Evolutionary conservation across 2,329 filamentous ascomycete genomes (phyloP).

Genomic region (Kalaharituber pfeilii): DNA sequence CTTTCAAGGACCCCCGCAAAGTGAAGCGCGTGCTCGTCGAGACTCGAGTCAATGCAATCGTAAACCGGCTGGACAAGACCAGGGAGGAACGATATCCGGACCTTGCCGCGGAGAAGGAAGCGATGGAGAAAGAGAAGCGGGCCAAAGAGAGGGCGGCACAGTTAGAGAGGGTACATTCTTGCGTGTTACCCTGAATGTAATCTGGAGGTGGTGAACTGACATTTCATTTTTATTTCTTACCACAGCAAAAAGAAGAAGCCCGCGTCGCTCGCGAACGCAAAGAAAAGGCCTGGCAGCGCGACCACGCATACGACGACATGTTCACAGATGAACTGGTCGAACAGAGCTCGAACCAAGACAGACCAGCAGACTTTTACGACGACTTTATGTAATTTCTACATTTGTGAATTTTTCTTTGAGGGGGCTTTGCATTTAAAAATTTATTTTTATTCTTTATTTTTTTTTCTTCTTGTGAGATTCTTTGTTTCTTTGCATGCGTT

Average conservation of each 20-base stretch:
- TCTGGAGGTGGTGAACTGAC: conserved; percentile 23
- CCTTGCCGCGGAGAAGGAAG: conserved; percentile 64
- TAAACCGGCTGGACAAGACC: conserved; percentile 98
- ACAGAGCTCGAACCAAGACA: conserved; percentile 67
- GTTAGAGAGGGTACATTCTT: conserved; percentile 42
- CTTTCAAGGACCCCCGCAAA: conserved; percentile 75
- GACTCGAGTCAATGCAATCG: conserved; percentile 68
- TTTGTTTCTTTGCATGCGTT: too few relatives aligned
- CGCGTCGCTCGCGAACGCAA: conserved; percentile 59
- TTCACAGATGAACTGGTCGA: conserved; percentile 70
- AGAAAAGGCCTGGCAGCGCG: conserved; percentile 83
- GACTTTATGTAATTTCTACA: conserved; percentile 99
- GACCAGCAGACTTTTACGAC: conserved; percentile 59
- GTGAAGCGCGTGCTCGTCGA: conserved; percentile 69
- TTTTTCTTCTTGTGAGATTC: too few relatives aligned
- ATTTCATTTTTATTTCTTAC: background rate
- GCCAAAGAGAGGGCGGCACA: conserved; percentile 49
- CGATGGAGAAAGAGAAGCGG: conserved; percentile 51
- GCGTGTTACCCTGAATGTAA: conserved; percentile 1
- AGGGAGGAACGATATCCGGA: conserved; percentile 77
- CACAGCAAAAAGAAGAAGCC: conserved; percentile 59
- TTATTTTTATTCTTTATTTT: too few relatives aligned
- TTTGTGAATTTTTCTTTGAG: too few relatives aligned
- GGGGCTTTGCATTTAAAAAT: too few relatives aligned
- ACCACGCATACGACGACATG: conserved; percentile 93